Base-by-base conservation (phyloP, 345 rosid genomes). In the Excoecaria agallocha region DNA sequence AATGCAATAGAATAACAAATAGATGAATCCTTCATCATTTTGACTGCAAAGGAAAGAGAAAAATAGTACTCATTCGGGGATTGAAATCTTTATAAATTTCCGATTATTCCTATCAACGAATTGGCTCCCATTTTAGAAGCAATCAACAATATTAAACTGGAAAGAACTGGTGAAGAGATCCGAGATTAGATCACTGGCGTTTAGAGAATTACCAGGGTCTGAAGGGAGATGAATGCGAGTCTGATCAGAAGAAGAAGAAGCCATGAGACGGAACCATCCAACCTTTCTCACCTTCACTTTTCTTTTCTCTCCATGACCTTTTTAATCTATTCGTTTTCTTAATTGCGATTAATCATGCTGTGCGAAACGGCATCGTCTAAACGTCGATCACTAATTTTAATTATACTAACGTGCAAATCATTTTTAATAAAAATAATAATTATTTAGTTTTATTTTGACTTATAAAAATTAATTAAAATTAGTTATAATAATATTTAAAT, bases 191-290 rank as follows among this genome's bases (percentile, higher is more conserved):
- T 51, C 56, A 51, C 3, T 51, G 3, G 19, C 3, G 4, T 13
- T n/a, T 13, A 20, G 12, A 52, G 54, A 68, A 73, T 39, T 60
- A 85, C 89, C 89, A 25, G 85, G 77, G 60, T 79, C 82, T 2
- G 86, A 82, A 70, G 87, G 80, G 70, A 85, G 81, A 80, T 89
- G 91, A 74, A 85, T 84, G 79, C 77, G 85, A 51, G 87, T 73
- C 63, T 75, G 85, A 81, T 79, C 86, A 70, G 89, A 69, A 79
- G 89, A 80, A 76, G 90, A 82, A 71, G 91, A 85, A 49, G 87
- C 91, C 96, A 89, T 89, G 77, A 49, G 79, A 81, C 71, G 79
- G 50, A 62, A 80, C 77, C 84, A 85, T 81, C 81, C 85, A 59
- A 45, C 16, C 68, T 16, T 30, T 60, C 65, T 50, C 55, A 6